These are phyloP conservation scores for Tricholoma bakamatsutake DNA, from an alignment of 768 basidiomycete genomes.

Conservation along the genomic window DNA sequence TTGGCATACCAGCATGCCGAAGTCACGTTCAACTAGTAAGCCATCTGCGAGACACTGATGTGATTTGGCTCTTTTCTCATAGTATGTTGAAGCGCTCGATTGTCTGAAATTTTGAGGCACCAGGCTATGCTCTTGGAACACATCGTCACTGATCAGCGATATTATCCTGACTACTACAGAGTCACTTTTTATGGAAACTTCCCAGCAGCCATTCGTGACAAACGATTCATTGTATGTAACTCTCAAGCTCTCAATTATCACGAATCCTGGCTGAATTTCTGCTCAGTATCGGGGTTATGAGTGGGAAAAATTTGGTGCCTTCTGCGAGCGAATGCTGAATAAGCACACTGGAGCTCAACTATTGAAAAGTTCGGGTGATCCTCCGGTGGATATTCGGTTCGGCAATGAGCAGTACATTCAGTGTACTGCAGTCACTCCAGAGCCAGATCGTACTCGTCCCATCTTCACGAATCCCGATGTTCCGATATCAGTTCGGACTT, in stretches of 20 bases:
- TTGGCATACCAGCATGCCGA: conserved; percentile 83
- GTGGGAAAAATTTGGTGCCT: conserved; percentile 89
- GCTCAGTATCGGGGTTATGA: conserved; percentile 86
- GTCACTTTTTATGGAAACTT: conserved; percentile 93
- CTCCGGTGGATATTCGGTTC: conserved; percentile 73
- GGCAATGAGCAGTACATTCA: conserved; percentile 84
- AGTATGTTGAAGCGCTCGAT: conserved; percentile 49
- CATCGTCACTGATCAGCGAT: conserved; percentile 76
- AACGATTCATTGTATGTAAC: conserved; percentile 78
- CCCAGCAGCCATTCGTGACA: conserved; percentile 77
- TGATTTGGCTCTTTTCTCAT: conserved; percentile 3
- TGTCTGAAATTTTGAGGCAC: conserved; percentile 82
- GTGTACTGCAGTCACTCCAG: conserved; percentile 79
- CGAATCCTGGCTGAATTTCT: conserved; percentile 5
- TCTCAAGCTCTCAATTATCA: conserved; percentile 12
- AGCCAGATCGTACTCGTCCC: conserved; percentile 69
- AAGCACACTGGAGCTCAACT: conserved; percentile 85
- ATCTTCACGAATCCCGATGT: conserved; percentile 87
- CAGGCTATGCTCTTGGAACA: conserved; percentile 85
- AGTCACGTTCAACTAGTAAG: conserved; percentile 88
- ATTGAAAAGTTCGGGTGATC: conserved; percentile 67
- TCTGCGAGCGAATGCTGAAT: conserved; percentile 87
- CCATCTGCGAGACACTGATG: conserved; percentile 2
- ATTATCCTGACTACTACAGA: conserved; percentile 90
- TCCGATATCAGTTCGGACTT: conserved; percentile 68